These are phyloP conservation scores for Lactarius hatsudake DNA, from an alignment of 768 basidiomycete genomes.

Conservation along the genomic window DNA sequence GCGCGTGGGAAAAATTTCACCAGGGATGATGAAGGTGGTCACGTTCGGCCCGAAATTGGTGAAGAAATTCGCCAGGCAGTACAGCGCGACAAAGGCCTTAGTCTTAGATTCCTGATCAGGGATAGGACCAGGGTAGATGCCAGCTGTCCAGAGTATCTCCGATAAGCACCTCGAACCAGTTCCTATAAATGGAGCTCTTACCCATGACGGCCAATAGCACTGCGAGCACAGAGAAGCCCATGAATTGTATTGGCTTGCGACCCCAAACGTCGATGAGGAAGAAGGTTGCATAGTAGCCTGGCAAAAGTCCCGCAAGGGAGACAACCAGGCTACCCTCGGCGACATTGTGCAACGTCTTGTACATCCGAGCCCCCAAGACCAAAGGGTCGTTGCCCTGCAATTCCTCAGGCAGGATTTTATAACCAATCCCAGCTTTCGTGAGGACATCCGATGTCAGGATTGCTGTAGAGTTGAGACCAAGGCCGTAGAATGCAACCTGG, in stretches of 20 bases:
- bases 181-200: slow-evolving; percentile 35
- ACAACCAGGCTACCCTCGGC: slow-evolving; percentile 74
- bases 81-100: slow-evolving; percentile 38
- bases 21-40: slow-evolving; percentile 44
- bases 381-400: slow-evolving; percentile 21
- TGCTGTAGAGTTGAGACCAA: slow-evolving; percentile 77
- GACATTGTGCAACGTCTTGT: slow-evolving; percentile 57
- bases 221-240: slow-evolving; percentile 70
- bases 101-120: slow-evolving; percentile 38
- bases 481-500: slow-evolving; percentile 84
- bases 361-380: slow-evolving; percentile 31
- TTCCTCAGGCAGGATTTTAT: slow-evolving; percentile 2
- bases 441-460: slow-evolving; percentile 57
- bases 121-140: slow-evolving; percentile 7
- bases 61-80: slow-evolving; percentile 43
- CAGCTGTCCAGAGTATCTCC: slow-evolving; percentile 25
- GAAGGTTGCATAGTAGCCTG: slow-evolving; percentile 67
- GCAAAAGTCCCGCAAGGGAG: slow-evolving; percentile 74
- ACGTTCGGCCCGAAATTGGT: slow-evolving; percentile 45
- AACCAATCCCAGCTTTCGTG: slow-evolving; percentile 55
- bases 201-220: slow-evolving; percentile 66
- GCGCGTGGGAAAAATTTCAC: slow-evolving; percentile 45
- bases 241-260: slow-evolving; percentile 75
- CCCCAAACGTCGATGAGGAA: slow-evolving; percentile 75
- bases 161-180: slow-evolving; percentile 32